phyloP scores from a whole-genome alignment of 2,329 filamentous ascomycete genomes.

The Fusarium staphyleae region DNA sequence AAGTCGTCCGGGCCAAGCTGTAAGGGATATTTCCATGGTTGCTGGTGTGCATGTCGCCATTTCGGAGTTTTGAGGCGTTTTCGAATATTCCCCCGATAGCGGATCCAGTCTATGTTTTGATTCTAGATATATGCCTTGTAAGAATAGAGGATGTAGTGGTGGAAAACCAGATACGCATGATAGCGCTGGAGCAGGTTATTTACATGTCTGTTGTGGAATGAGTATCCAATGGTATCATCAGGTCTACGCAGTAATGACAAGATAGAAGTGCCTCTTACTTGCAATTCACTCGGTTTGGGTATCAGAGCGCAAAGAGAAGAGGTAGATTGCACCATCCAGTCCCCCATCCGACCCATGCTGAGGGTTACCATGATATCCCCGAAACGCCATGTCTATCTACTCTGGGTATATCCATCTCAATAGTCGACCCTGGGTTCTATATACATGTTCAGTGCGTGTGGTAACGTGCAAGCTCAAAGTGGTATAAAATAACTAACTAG shows the following conservation, averaged over 20 bases:
- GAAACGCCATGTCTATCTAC: too few species aligned
- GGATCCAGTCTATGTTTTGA: conserved; percentile 9
- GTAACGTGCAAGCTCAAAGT: not conserved
- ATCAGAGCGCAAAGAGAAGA: too few species aligned
- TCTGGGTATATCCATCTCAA: too few species aligned
- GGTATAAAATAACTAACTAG: too few species aligned
- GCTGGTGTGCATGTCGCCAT: not conserved
- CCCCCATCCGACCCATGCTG: too few species aligned
- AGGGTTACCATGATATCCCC: too few species aligned
- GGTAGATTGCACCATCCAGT: too few species aligned
- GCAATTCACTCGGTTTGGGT: too few species aligned
- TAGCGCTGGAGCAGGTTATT: not conserved
- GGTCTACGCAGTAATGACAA: too few species aligned
- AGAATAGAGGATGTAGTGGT: conserved; percentile 9
- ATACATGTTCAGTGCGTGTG: not conserved
- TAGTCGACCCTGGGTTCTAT: too few species aligned
- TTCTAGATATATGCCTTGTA: conserved; percentile 7
- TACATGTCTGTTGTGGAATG: not conserved
- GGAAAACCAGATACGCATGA: conserved; percentile 1
- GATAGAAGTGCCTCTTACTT: too few species aligned
- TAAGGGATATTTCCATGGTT: conserved; percentile 33
- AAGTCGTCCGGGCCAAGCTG: conserved; percentile 51
- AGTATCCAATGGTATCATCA: too few species aligned
- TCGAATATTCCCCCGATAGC: conserved; percentile 15
- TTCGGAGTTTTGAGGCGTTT: conserved; percentile 38